phyloP scores from a whole-genome alignment of 805 yeast genomes.

The Wickerhamiella brachini region DNA sequence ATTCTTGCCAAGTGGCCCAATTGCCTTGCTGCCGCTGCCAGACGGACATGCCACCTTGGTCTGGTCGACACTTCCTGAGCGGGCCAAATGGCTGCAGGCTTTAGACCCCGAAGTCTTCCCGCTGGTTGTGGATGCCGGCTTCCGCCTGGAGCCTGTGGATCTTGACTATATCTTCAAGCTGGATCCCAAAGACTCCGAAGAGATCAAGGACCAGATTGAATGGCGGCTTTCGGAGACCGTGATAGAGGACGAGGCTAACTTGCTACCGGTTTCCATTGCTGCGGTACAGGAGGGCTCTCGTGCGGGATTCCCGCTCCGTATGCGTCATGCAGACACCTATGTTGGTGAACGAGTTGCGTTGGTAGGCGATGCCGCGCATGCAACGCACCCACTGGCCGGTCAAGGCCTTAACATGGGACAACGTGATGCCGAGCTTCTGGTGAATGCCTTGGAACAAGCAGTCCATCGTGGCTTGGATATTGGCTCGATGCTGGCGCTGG shows the following conservation, averaged over 20 bases:
- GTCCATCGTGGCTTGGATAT: constrained; percentile 71
- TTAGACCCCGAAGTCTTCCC: constrained; percentile 51
- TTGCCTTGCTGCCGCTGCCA: constrained; percentile 83
- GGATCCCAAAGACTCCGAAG: constrained; percentile 24
- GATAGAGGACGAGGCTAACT: constrained; percentile 33
- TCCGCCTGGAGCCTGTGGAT: constrained; percentile 66
- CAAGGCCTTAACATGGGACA: constrained; percentile 98
- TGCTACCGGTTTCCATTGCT: constrained; percentile 53
- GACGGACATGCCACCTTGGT: constrained; percentile 80
- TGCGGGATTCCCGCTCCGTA: constrained; percentile 76
- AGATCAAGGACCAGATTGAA: constrained; percentile 50
- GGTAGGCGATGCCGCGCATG: constrained; percentile 98
- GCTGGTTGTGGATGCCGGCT: constrained; percentile 70
- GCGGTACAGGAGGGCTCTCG: constrained; percentile 49
- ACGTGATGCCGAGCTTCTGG: constrained; percentile 67
- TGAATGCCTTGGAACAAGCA: constrained; percentile 56
- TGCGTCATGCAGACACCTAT: constrained; percentile 85
- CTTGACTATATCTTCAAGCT: constrained; percentile 50
- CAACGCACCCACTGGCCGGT: constrained; percentile 95
- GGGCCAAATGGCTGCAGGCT: constrained; percentile 47
- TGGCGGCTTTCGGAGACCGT: constrained; percentile 46
- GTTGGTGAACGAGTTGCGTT: constrained; percentile 73
- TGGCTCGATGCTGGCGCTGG: constrained; percentile 67
- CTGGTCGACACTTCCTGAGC: constrained; percentile 77
- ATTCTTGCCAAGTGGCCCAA: constrained; percentile 80